Conservation (phyloP, 352 stramenopile genomes). For the Globisporangium polare region DNA sequence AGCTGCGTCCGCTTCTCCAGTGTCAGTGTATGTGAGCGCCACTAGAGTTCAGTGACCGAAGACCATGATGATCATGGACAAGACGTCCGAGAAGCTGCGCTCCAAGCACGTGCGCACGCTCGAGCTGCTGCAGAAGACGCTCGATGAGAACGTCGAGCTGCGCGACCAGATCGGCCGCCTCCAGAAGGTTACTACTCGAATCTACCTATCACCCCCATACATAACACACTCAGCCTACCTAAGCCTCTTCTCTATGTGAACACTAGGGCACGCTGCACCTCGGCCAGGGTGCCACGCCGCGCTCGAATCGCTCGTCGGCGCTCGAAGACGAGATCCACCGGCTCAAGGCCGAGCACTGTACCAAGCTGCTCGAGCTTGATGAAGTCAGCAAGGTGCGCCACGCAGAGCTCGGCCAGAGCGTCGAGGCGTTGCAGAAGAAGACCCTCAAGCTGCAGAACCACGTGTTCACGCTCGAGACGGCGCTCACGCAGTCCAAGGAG, state of each 20-base stretch:
- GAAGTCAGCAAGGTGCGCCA: conserved; percentile 26
- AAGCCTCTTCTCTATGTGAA: neutral
- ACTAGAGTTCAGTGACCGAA: neutral
- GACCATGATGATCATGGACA: conserved; percentile 54
- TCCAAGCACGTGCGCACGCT: conserved; percentile 81
- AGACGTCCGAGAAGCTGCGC: conserved; percentile 59
- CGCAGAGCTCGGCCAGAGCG: conserved; percentile 22
- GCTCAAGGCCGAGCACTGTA: conserved; percentile 41
- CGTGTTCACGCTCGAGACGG: conserved; percentile 40
- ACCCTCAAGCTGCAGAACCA: conserved; percentile 57
- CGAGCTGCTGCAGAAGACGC: conserved; percentile 72
- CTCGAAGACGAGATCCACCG: conserved; percentile 61
- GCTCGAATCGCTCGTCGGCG: conserved; percentile 39
- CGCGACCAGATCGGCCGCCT: conserved; percentile 38
- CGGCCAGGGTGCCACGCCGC: conserved; percentile 23
- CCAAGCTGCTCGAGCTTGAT: conserved; percentile 32
- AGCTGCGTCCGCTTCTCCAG: neutral
- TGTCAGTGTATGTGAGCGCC: neutral
- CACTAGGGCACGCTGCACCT: conserved; percentile 44
- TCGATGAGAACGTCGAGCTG: conserved; percentile 74
- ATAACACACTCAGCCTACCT: neutral
- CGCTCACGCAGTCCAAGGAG: conserved; percentile 28
- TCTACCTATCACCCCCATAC: neutral
- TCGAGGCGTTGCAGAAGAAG: conserved; percentile 30
- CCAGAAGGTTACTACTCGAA: conserved; percentile 33